Evolutionary conservation across 306 rosid genomes (phyloP).

Genomic region (Hylodesmum podocarpum): DNA sequence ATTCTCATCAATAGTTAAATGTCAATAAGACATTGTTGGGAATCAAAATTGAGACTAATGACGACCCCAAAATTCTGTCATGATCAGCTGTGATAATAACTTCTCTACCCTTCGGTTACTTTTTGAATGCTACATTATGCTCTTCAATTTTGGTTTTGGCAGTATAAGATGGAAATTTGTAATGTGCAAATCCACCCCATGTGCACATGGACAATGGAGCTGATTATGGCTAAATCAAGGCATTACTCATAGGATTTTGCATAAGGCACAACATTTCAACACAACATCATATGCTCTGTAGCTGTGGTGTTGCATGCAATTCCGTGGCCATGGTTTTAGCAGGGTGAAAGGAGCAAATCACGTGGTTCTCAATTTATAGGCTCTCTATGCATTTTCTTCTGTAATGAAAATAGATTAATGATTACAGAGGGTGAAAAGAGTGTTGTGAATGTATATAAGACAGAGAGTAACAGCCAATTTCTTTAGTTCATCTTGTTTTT

Average conservation of each 20-base stretch:
- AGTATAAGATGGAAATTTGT: background rate
- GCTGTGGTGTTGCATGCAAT: background rate
- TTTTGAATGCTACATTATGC: background rate
- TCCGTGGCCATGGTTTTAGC: background rate
- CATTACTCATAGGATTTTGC: background rate
- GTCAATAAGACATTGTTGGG: slow-evolving; percentile 9
- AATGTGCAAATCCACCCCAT: background rate
- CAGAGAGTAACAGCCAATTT: too few species aligned
- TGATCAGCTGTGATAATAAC: slow-evolving; percentile 8
- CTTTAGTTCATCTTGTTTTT: too few species aligned
- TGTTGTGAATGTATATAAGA: too few species aligned
- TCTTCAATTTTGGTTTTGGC: slow-evolving; percentile 2
- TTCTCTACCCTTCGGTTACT: background rate
- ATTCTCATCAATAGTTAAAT: slow-evolving; percentile 12
- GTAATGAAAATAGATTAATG: too few species aligned
- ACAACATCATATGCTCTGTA: background rate
- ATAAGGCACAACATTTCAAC: slow-evolving; percentile 4
- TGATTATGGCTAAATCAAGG: background rate
- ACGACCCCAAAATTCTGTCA: slow-evolving; percentile 9
- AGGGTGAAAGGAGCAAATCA: background rate
- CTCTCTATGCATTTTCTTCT: too few species aligned
- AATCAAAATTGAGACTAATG: slow-evolving; percentile 15
- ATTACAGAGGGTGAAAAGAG: too few species aligned
- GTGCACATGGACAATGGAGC: background rate
- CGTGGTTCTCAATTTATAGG: too few species aligned